Percentiles rank a stretch among this genome's conserved stretches.
Conservation (phyloP, 139 green algal species). For the Mesotaenium endlicherianum region DNA sequence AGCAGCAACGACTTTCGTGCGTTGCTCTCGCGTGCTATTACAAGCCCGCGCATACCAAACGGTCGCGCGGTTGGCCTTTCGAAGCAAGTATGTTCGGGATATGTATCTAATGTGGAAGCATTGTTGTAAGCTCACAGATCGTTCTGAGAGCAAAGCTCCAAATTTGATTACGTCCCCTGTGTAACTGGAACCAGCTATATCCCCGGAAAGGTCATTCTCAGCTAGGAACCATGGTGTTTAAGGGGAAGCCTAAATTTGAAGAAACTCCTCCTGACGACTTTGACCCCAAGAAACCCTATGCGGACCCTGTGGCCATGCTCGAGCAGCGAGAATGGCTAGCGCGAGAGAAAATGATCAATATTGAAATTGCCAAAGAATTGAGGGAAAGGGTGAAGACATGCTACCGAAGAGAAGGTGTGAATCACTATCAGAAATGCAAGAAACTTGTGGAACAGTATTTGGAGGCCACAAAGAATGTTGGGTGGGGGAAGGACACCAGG, state of each 20-base stretch:
- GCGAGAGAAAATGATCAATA: constrained; percentile 51
- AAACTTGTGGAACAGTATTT: constrained; percentile 47
- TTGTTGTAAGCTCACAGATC: too few species aligned
- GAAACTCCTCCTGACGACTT: constrained; percentile 41
- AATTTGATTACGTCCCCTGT: too few species aligned
- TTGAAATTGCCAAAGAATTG: constrained; percentile 50
- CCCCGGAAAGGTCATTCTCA: too few species aligned
- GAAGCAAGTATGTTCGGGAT: too few species aligned
- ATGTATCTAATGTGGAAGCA: too few species aligned
- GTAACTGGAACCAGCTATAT: too few species aligned
- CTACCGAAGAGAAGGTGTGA: constrained; percentile 52
- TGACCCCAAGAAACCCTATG: constrained; percentile 22
- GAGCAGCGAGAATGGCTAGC: constrained; percentile 52
- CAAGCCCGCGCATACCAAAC: too few species aligned
- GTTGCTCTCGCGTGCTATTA: too few species aligned
- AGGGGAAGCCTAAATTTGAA: constrained; percentile 35
- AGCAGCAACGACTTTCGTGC: too few species aligned
- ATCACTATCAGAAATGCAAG: constrained; percentile 54
- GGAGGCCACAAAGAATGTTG: constrained; percentile 30
- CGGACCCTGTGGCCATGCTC: constrained; percentile 45
- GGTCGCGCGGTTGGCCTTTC: too few species aligned
- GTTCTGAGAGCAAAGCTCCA: too few species aligned
- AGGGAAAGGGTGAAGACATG: constrained; percentile 46
- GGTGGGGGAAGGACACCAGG: constrained; percentile 42
- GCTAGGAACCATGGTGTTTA: constrained; percentile 45